Conservation (phyloP, 1,139 yeast species). For the Hansenula lynferdii region DNA sequence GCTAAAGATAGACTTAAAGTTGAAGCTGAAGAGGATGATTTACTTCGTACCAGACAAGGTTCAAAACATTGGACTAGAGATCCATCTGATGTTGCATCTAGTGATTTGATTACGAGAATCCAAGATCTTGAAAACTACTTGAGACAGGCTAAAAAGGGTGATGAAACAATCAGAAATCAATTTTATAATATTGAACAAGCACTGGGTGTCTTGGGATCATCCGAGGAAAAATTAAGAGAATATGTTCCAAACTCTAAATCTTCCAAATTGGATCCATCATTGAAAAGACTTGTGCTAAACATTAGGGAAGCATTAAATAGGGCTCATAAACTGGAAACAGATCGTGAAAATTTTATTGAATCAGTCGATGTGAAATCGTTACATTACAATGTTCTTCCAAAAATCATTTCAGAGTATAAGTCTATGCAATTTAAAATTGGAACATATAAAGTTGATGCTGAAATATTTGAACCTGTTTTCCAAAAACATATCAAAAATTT, state of each 20-base stretch:
- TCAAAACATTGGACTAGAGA: conserved; percentile 44
- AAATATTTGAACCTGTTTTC: conserved; percentile 31
- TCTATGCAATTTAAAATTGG: conserved; percentile 26
- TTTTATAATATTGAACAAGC: conserved; percentile 38
- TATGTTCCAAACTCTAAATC: conserved; percentile 48
- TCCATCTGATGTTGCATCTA: conserved; percentile 35
- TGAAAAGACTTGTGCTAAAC: conserved; percentile 34
- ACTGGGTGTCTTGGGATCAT: conserved; percentile 41
- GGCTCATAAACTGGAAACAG: conserved; percentile 23
- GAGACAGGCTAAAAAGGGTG: conserved; percentile 59
- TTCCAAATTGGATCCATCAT: conserved; percentile 34
- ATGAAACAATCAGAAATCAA: conserved; percentile 41
- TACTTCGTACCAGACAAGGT: conserved; percentile 44
- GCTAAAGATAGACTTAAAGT: conserved; percentile 42
- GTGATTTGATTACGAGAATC: conserved; percentile 34
- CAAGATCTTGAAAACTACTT: conserved; percentile 45
- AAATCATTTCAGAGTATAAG: conserved; percentile 43
- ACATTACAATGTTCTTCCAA: conserved; percentile 47
- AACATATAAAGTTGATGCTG: conserved; percentile 20
- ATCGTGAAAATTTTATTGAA: conserved; percentile 37
- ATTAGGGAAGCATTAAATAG: conserved; percentile 36
- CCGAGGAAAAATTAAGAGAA: conserved; percentile 34
- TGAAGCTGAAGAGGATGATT: conserved; percentile 54
- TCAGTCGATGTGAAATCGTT: conserved; percentile 40
- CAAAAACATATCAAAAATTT: conserved; percentile 38